Base-by-base conservation (phyloP, 441 rosid genomes). In the Populus hybrid region DNA sequence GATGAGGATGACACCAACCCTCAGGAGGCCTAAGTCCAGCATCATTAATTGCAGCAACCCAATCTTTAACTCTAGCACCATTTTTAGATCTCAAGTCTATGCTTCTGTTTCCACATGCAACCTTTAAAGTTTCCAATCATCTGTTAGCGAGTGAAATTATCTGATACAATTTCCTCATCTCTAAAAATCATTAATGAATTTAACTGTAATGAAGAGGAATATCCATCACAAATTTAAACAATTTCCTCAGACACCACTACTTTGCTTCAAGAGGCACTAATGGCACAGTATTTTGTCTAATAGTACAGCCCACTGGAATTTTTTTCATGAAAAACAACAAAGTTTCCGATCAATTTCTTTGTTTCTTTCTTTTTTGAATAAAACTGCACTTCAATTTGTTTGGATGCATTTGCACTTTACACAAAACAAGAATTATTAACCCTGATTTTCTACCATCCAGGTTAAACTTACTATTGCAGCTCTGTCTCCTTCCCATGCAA, bases 1-100 rank as follows among this genome's bases (percentile, higher is more conserved):
- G 97, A 89, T 97, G 99, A 80, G 99, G 98, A 82, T 97, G 95
- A 77, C 99, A 97, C 99, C 99, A 97, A 72, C 99, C 99, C 89
- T 97, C 99, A 42, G 96, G 97, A 76, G 99, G 99, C 85, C 93
- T 87, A 75, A 94, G 98, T 68, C 97, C 99, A 80, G 98, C 99
- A 87, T 97, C 99, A 82, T 97, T 97, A 59, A 97, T 88, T 78
- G 91, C 91, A 82, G 91, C 91, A 85, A 94, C 99, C 99, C 99
- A 97, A 80, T 94, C 99, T 88, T 88, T 97, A 79, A 89, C 95
- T 87, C 92, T 97, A 72, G 88, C 89, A 92, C 89, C 80, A 84
- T 81, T 88, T 82, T 88, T 93, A 67, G 88, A 85, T 85, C 99
- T 89, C 86, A 97, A 78, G 79, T 89, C 90, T 86, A 97, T 90